A percentile compares a stretch with the other conserved stretches of the same genome.
Conservation (phyloP, 495 filamentous ascomycete genomes). For the Xylaria grammica region DNA sequence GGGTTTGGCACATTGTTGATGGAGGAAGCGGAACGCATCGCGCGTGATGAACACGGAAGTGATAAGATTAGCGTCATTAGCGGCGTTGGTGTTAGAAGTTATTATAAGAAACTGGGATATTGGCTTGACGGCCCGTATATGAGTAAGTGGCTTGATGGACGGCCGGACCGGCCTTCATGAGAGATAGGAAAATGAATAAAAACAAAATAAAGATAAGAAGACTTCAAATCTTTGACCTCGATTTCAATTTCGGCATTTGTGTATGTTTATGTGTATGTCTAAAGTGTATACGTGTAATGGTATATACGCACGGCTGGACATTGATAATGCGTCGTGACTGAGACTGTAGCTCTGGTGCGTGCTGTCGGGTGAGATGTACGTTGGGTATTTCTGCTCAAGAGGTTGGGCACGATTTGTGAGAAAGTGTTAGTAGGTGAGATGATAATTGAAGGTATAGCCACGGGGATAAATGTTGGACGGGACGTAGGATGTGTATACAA, state of each 20-base stretch:
- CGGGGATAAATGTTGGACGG: too few species aligned
- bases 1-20: slow-evolving; percentile 95
- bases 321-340: too few species aligned
- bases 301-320: too few species aligned
- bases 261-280: not conserved
- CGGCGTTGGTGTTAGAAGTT: slow-evolving; percentile 91
- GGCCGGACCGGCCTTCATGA: slow-evolving; percentile 23
- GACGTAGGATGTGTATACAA: too few species aligned
- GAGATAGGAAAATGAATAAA: not conserved
- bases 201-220: not conserved
- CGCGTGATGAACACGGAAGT: slow-evolving; percentile 90
- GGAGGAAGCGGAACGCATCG: slow-evolving; percentile 97
- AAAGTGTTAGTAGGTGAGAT: too few species aligned
- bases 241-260: not conserved
- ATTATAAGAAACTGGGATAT: slow-evolving; percentile 92
- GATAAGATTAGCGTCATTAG: slow-evolving; percentile 94
- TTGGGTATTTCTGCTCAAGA: too few species aligned
- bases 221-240: not conserved
- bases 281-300: too few species aligned
- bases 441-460: too few species aligned
- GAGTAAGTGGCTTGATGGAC: slow-evolving; percentile 69
- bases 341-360: too few species aligned
- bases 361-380: too few species aligned
- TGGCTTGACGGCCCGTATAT: slow-evolving; percentile 90
- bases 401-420: too few species aligned